Evolutionary conservation across 495 filamentous ascomycete genomes (phyloP), one percentile per base, ranked within the genome.

Genomic region (Hypomontagnella monticulosa): DNA sequence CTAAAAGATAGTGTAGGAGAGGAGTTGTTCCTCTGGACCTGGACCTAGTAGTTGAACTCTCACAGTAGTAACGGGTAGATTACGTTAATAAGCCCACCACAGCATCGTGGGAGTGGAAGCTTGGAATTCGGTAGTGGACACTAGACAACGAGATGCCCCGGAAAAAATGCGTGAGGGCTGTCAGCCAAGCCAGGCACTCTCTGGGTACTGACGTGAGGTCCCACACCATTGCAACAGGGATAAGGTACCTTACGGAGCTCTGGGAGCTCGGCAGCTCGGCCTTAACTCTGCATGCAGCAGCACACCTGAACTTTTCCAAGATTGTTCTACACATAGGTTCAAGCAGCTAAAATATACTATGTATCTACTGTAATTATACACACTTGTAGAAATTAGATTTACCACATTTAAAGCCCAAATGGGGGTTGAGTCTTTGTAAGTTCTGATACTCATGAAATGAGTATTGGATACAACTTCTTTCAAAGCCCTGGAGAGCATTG

Each of bases 91-190:
- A 58, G 47, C 59, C 65, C 54, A 55, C 59, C 37, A 27, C 3
- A 54, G 56, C 60, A 50, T 59, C 54, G 50, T 52, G 47, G 58
- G 18, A 69, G 60, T 42, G 23, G 32, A 27, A 51, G 27, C 30
- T 58, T 63, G 48, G 52, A 40, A 60, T 60, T 56, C 59, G 60
- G 59, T 20, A 63, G 51, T 56, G 59, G 50, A 42, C 38, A 32
- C 41, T 41, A 16, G 27, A 36, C 49, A 18, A 47, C 36, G 54
- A 50, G 42, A 58, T 50, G 32, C 12, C 57, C 58, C 64, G 40
- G 52, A 53, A 42, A 66, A 60, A 67, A 67, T 58, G 64, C 57
- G 54, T 18, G 56, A 62, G 42, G 47, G 18, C 42, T 63, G 66
- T 60, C 23, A 60, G 66, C 59, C 60, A 69, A 69, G 66, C 50